A percentile compares a stretch with the other conserved stretches of the same genome.
These are phyloP conservation scores for Dendrobium chrysotoxum DNA, from an alignment of 106 monocot species.

Conservation along the genomic window DNA sequence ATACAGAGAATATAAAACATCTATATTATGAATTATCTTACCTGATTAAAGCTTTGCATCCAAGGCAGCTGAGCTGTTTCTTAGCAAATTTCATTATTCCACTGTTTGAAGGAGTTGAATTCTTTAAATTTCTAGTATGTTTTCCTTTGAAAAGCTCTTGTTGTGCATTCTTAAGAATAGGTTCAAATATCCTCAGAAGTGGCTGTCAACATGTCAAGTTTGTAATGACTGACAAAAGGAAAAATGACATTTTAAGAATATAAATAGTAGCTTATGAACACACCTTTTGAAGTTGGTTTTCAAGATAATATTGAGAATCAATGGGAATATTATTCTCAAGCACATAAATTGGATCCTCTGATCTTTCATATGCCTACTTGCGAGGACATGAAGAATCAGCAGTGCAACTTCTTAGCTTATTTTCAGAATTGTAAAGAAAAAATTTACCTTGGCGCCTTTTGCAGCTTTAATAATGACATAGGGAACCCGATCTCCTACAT, in stretches of 20 bases:
- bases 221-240: background rate
- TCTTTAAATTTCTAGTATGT: constrained; percentile 90
- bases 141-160: constrained; percentile 94
- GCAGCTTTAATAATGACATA: constrained; percentile 99
- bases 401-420: background rate
- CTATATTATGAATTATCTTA: constrained; percentile 10
- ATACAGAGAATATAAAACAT: background rate
- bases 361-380: constrained; percentile 88
- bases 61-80: constrained; percentile 83
- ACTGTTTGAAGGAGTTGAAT: constrained; percentile 91
- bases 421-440: background rate
- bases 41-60: constrained; percentile 92
- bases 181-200: constrained; percentile 96
- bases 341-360: constrained; percentile 98
- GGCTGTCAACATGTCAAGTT: constrained; percentile 34
- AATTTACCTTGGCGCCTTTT: constrained; percentile 95
- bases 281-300: constrained; percentile 98
- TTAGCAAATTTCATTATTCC: constrained; percentile 98
- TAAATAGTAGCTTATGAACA: background rate
- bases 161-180: constrained; percentile 95
- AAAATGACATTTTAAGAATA: background rate
- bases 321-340: constrained; percentile 97
- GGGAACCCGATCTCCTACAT: constrained; percentile 98
- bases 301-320: constrained; percentile 96
- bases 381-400: constrained; percentile 9